phyloP scores from a whole-genome alignment of 345 rosid species.

The Cardiospermum halicacabum region DNA sequence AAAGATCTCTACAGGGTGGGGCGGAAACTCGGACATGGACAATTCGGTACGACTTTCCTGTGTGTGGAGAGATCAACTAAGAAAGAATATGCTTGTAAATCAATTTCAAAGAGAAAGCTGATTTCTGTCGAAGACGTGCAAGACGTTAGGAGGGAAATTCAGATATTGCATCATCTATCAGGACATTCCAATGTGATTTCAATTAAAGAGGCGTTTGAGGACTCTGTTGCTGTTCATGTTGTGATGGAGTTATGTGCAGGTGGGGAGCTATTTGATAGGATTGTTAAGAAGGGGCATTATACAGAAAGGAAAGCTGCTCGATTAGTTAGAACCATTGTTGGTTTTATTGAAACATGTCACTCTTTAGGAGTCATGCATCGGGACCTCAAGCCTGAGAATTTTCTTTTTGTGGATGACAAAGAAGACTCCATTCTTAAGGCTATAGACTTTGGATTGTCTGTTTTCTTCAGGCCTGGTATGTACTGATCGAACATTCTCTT shows the following conservation, averaged over 20 bases:
- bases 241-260: conserved; percentile 93
- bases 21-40: conserved; percentile 79
- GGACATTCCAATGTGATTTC: conserved; percentile 67
- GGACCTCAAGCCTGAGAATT: conserved; percentile 89
- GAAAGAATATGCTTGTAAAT: conserved; percentile 78
- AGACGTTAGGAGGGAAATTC: conserved; percentile 87
- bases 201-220: conserved; percentile 85
- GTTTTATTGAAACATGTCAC: conserved; percentile 72
- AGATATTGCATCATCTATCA: conserved; percentile 81
- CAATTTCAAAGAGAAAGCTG: conserved; percentile 80
- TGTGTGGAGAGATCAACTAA: conserved; percentile 72
- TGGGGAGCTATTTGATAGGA: conserved; percentile 91
- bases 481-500: not conserved
- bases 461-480: conserved; percentile 76
- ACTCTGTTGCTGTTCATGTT: conserved; percentile 76
- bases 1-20: conserved; percentile 66
- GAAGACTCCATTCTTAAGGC: conserved; percentile 83
- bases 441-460: conserved; percentile 80
- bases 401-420: conserved; percentile 52
- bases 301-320: conserved; percentile 69
- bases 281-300: conserved; percentile 74
- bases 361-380: conserved; percentile 81
- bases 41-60: conserved; percentile 83
- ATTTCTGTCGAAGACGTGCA: conserved; percentile 60
- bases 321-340: conserved; percentile 59